A percentile compares a stretch with the other conserved stretches of the same genome.
These are phyloP conservation scores for Phlebiopsis gigantea DNA, from an alignment of 768 basidiomycete species.

Conservation along the genomic window DNA sequence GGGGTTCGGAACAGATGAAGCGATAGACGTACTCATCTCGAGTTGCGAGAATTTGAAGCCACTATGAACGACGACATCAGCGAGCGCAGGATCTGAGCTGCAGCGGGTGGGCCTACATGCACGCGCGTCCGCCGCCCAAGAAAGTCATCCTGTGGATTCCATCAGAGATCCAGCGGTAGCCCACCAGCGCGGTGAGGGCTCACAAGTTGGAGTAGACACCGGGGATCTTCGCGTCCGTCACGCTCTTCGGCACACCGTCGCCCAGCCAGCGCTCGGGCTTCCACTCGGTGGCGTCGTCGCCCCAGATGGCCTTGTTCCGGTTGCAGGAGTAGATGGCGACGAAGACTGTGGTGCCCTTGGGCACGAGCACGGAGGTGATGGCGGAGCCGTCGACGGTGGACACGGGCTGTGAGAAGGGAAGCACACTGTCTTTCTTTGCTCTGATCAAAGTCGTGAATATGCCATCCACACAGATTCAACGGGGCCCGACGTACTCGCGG, in stretches of 20 bases:
- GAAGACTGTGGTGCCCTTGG: slow-evolving; percentile 33
- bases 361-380: slow-evolving; percentile 32
- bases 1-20: neutral
- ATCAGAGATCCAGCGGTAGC: neutral
- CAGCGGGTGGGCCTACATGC: slow-evolving; percentile 7
- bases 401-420: slow-evolving; percentile 38
- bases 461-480: neutral
- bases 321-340: slow-evolving; percentile 37
- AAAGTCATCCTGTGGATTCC: slow-evolving; percentile 13
- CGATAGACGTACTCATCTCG: slow-evolving; percentile 16
- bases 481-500: slow-evolving; percentile 13
- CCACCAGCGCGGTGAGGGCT: slow-evolving; percentile 6
- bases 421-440: slow-evolving; percentile 23
- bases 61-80: neutral
- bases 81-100: neutral
- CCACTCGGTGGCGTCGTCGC: slow-evolving; percentile 42
- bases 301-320: slow-evolving; percentile 39
- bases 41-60: slow-evolving; percentile 17
- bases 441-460: neutral
- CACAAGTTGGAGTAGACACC: slow-evolving; percentile 42
- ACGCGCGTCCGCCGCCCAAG: slow-evolving; percentile 11
- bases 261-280: slow-evolving; percentile 46
- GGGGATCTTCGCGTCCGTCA: slow-evolving; percentile 34
- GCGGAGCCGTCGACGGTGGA: slow-evolving; percentile 30
- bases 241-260: slow-evolving; percentile 26